Conservation (phyloP, 768 basidiomycete species). For the Kwoniella shandongensis region DNA sequence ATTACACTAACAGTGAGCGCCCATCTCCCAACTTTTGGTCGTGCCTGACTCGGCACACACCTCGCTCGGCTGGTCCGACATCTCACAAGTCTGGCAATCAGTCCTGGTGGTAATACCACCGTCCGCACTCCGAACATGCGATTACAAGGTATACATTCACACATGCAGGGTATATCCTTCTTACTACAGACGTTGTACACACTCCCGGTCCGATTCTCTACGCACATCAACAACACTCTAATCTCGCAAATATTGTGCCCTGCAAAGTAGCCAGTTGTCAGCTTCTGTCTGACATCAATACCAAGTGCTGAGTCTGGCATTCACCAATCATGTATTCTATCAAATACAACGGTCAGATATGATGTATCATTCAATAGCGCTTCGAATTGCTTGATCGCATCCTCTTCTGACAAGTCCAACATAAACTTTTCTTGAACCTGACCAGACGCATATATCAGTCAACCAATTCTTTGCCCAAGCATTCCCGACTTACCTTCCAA, state of each 20-base stretch:
- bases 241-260: constrained; percentile 48
- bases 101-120: too few species aligned
- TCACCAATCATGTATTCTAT: constrained; percentile 70
- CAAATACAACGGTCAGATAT: constrained; percentile 87
- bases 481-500: constrained; percentile 53
- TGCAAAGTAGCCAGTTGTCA: constrained; percentile 1
- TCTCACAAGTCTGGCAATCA: too few species aligned
- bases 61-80: too few species aligned
- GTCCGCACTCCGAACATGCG: too few species aligned
- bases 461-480: constrained; percentile 34
- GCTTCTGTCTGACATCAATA: too few species aligned
- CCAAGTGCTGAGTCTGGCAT: constrained; percentile 9
- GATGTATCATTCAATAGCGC: constrained; percentile 88
- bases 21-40: too few species aligned
- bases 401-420: constrained; percentile 88
- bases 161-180: constrained; percentile 17
- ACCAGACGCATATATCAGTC: constrained; percentile 37
- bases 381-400: constrained; percentile 97
- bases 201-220: too few species aligned
- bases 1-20: too few species aligned
- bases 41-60: too few species aligned
- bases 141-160: background rate
- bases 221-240: constrained; percentile 3
- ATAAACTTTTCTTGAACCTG: constrained; percentile 97
- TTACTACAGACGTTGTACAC: background rate